phyloP scores from a whole-genome alignment of 2,329 filamentous ascomycete genomes.

The Cladosporium austrohemisphaericum region DNA sequence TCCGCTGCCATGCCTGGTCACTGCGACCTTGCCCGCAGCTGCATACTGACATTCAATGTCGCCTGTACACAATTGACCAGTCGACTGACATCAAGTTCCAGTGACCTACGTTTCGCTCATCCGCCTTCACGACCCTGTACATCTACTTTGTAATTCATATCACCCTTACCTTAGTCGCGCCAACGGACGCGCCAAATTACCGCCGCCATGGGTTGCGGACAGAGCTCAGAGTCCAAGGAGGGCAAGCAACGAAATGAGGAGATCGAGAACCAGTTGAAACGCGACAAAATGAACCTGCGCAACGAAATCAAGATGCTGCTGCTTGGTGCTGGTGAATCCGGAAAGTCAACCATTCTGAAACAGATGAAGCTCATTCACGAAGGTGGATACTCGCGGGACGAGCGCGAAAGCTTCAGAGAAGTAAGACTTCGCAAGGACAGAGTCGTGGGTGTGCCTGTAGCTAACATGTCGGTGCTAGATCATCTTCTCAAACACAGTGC shows the following conservation, averaged over 20 bases:
- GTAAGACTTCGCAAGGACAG: slow-evolving; percentile 9
- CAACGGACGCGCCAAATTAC: neutral
- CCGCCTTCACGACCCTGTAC: neutral
- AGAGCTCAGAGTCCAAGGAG: slow-evolving; percentile 99
- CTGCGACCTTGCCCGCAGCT: neutral
- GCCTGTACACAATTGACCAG: no score
- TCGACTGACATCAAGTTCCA: neutral
- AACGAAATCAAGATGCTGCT: slow-evolving; percentile 99
- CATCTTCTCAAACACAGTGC: slow-evolving; percentile 68
- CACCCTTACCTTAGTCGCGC: neutral
- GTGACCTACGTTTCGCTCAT: neutral
- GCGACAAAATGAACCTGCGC: slow-evolving; percentile 96
- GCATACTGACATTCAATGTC: no score
- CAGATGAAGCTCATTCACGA: slow-evolving; percentile 99
- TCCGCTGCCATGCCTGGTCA: neutral
- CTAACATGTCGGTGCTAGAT: slow-evolving; percentile 37
- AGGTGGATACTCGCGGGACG: slow-evolving; percentile 93
- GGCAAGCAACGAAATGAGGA: slow-evolving; percentile 99
- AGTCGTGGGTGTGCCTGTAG: neutral
- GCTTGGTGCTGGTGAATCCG: slow-evolving; percentile 96
- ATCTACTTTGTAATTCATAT: neutral
- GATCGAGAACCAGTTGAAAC: slow-evolving; percentile 98
- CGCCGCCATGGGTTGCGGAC: slow-evolving; percentile 93
- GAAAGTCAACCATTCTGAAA: slow-evolving; percentile 91
- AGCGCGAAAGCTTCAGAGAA: slow-evolving; percentile 66